Evolutionary conservation across 2,329 filamentous ascomycete species (phyloP), one percentile per base, ranked within the genome.

Genomic region (Alternaria tenuissima): DNA sequence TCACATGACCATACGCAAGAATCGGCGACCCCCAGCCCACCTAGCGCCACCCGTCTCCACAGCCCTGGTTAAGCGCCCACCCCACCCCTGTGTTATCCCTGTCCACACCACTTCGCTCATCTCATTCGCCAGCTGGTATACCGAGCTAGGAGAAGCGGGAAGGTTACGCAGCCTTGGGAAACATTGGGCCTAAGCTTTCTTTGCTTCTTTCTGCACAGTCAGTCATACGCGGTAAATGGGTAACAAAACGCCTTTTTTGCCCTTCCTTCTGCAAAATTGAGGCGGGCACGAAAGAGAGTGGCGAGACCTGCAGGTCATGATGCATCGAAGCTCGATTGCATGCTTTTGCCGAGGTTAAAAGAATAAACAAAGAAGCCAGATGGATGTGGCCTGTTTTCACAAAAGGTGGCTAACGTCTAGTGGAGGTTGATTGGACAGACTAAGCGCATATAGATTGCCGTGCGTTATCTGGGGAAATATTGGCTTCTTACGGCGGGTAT

Each of bases 141-240:
- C 30, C 22, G 14, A 41, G 42, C 46, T 49, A 56, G 47, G 38
- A 48, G 48, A 32, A 53, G 65, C 66, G 71, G 71, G 67, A 69
- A 68, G 69, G 66, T 67, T 68, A 69, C 68, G 56, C 58, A 64
- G 53, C 54, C 58, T 67, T 68, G 67, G 64, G 63, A 55, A 54
- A 20, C 24, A 28, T 49, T 49, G 46, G 46, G 46, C 46, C 46
- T 49, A 18, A 36, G 46, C 46, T 49, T 49, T 49, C 20, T 26
- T 49, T 49, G 20, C 24, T 49, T 9, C 12, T 49, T 18, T 49
- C 30, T 18, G 46, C 39, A 9, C 20, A 16, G 36, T 48, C 30
- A 32, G 34, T 38, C 46, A 49, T 49, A 49, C 32, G 32, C 46
- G 30, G 46, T 36, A 49, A 38, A 49, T 20, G 20, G 46, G 20